These are phyloP conservation scores for Fusarium succisae DNA, from an alignment of 2,329 filamentous ascomycete genomes.

Conservation along the genomic window DNA sequence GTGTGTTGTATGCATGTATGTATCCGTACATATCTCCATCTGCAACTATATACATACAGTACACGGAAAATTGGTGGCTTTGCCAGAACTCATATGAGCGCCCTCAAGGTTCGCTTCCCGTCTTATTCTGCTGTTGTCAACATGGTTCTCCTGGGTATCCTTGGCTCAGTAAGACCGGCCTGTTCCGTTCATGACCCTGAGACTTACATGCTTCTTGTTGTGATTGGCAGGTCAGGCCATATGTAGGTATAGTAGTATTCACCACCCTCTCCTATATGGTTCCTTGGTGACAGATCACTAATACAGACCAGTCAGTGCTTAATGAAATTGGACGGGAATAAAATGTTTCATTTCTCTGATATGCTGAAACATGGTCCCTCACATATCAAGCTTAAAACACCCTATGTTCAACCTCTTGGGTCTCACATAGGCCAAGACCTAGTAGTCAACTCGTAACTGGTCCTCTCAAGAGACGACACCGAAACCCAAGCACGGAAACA, in stretches of 20 bases:
- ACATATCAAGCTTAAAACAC: background rate
- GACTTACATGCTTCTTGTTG: background rate
- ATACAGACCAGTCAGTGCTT: background rate
- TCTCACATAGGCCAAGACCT: background rate
- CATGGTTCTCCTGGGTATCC: constrained; percentile 15
- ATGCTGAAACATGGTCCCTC: constrained; percentile 9
- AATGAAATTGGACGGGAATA: background rate
- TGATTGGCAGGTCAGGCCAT: background rate
- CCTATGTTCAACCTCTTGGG: background rate
- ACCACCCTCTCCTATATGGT: background rate
- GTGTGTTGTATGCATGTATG: background rate
- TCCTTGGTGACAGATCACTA: background rate
- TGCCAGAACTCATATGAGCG: constrained; percentile 20
- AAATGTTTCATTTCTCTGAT: background rate
- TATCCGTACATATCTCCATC: background rate
- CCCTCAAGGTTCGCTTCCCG: constrained; percentile 15
- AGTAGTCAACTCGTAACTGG: background rate
- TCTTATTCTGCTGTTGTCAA: background rate
- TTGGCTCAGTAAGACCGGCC: background rate
- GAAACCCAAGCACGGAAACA: constrained; percentile 3
- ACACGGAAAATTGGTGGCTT: background rate
- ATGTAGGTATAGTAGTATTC: background rate
- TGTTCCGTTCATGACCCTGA: background rate
- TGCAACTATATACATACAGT: constrained; percentile 2
- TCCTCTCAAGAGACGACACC: background rate